Base-by-base conservation (phyloP, 352 stramenopile genomes). In the Phytophthora vignae region DNA sequence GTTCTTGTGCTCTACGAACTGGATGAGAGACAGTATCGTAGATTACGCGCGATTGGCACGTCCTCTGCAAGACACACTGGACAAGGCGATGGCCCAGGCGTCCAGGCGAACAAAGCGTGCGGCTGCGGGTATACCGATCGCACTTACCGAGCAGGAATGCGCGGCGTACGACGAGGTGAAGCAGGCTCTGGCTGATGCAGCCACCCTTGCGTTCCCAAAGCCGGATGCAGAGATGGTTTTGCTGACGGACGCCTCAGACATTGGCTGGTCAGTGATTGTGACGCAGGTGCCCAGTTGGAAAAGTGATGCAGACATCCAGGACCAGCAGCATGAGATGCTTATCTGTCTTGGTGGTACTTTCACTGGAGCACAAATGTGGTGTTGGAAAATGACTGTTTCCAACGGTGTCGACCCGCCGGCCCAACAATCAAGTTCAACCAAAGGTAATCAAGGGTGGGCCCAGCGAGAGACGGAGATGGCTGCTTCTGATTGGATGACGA, bases 1-100 rank as follows among this genome's bases (percentile, higher is more conserved):
- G n/a, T 68, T 68, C 31, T 40, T 61, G 17, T 63, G 62, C 15
- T 36, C 62, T 9, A 50, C 53, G 10, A 69, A 62, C 12, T 69
- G 54, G 54, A 57, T 69, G 27, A 27, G 53, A 55, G 62, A 62
- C 5, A 31, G 12, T 1, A 36, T 62, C 1, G 48, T 62, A 1
- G 62, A 61, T 21, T 63, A 63, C 12, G 42, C 62, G 8, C 15
- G 54, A n/a, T 8, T 49, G 7, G 40, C 36, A 44, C 27, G 40
- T 17, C 50, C 52, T 5, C n/a, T 63, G 12, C 53, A 69, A 19
- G 19, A 40, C 22, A 25, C 10, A 36, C 49, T 66, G 6, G 49
- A 66, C 11, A 19, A 33, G 5, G 29, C 33, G 2, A 48, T 66
- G 48, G 4, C 48, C 7, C 25, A 29, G 33, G 6, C 59, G 17